Percentiles rank a stretch among this genome's conserved stretches.
These are phyloP conservation scores for Globisporangium rhizosaccharum DNA, from an alignment of 352 stramenopile genomes.

Conservation along the genomic window DNA sequence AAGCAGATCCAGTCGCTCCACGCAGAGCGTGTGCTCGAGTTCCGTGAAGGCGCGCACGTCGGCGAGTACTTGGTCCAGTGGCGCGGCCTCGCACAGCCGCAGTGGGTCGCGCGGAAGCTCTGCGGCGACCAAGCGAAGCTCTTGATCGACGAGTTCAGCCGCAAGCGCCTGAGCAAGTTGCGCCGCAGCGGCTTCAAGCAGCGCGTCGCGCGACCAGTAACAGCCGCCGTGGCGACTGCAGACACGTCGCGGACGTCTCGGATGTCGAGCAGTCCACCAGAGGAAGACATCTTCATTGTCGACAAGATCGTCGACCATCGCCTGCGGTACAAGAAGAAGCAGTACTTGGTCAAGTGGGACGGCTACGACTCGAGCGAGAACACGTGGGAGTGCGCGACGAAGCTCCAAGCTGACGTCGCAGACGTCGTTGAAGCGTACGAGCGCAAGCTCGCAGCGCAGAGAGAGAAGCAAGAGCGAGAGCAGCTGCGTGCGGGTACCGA, in stretches of 20 bases:
- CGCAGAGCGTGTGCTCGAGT: slow-evolving; percentile 24
- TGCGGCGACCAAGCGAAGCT: slow-evolving; percentile 20
- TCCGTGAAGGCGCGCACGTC: slow-evolving; percentile 13
- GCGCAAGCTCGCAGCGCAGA: slow-evolving; percentile 1
- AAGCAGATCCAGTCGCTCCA: slow-evolving; percentile 14
- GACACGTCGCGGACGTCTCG: not conserved
- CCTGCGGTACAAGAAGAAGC: slow-evolving; percentile 26
- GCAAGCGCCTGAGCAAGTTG: not conserved
- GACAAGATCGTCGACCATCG: slow-evolving; percentile 59
- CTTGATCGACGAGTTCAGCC: slow-evolving; percentile 28
- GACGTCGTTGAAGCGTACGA: slow-evolving; percentile 59
- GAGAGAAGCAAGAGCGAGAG: slow-evolving; percentile 1
- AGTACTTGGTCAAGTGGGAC: slow-evolving; percentile 69
- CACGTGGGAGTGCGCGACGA: slow-evolving; percentile 52
- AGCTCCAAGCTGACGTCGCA: slow-evolving; percentile 44
- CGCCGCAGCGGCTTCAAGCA: slow-evolving; percentile 3
- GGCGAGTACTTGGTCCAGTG: slow-evolving; percentile 39
- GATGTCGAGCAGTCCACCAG: not conserved
- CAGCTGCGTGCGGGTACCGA: not conserved
- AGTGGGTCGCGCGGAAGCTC: slow-evolving; percentile 35
- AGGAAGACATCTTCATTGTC: slow-evolving; percentile 39
- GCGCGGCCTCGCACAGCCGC: slow-evolving; percentile 13
- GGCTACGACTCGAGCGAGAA: slow-evolving; percentile 58
- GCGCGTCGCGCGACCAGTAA: slow-evolving; percentile 7
- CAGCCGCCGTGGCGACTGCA: too few relatives aligned